Base-by-base conservation (phyloP, 768 basidiomycete genomes). In the Russula lepida region DNA sequence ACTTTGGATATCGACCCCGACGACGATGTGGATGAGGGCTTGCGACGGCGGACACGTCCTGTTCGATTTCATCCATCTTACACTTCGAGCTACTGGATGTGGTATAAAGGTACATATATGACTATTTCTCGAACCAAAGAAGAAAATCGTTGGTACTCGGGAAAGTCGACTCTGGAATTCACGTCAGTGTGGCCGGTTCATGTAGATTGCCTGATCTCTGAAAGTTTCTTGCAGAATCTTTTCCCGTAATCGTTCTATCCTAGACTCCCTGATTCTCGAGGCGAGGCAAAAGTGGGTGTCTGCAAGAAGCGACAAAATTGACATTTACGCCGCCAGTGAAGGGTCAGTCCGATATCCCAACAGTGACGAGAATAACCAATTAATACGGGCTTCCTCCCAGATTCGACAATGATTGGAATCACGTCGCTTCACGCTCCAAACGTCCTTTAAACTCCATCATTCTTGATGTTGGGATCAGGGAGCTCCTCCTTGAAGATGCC, bases 371-470 rank as follows among this genome's bases (percentile, higher is more conserved):
- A 21, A 37, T 39, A 46, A 4, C 53, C 4, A 39, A 21, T 27
- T 59, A 32, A 32, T 37, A 23, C 30, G 11, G 9, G 44, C 64
- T 49, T 58, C 46, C 11, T 23, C 6, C 30, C 32, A 48, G 19
- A 37, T 68, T 48, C 51, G 58, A 15, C 55, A 63, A 79, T 55
- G 67, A 72, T 64, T 90, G 86, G 86, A 74, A 75, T 13, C 76
- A 76, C 50, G 75, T 84, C 41, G 77, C 81, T 13, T 77, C 77
- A 9, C 80, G 85, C 28, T 79, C 81, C 21, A 89, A 88, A 69
- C 82, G 89, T 5, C 79, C 84, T 11, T 70, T 88, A 15, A 72
- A 74, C 15, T 88, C 88, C 1, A 84, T 91, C 58, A 79, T 90
- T 35, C 74, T 91, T 17, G 86, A 89, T 55, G 83, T 81, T 9